Base-by-base conservation (phyloP, 495 filamentous ascomycete species). In the Thozetella sp. region DNA sequence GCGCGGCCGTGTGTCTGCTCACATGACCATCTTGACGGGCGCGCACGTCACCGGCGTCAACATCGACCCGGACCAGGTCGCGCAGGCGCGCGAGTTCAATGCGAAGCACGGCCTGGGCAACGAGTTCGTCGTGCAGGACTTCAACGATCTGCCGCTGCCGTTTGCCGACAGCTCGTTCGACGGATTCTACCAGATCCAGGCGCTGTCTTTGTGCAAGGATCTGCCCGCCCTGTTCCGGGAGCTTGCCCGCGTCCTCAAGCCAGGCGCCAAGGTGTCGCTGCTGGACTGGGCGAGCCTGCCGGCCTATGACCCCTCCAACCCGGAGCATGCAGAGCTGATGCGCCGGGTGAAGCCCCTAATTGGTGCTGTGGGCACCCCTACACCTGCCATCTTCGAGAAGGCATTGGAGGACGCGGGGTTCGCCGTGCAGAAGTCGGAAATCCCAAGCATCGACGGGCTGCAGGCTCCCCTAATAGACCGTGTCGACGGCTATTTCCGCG, bases 161-260 rank as follows among this genome's bases (percentile, higher is more conserved):
- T 85, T 88, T 53, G 80, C 65, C 19, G 76, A 86, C 63, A 72
- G 71, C 51, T 73, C 73, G 59, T 86, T 88, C 72, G 83, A 88
- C 55, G 84, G 78, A 57, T 86, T 88, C 63, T 88, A 88, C 72
- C 80, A 88, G 74, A 87, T 88, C 69, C 85, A 88, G 61, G 85
- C 85, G 1, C 74, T 87, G 45, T 84, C 80, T 56, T 71, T 88
- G 11, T 87, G 83, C 76, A 84, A 84, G 63, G 83, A 87, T 54
- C 69, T 83, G 2, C 61, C 73, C 4, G 65, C 70, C 6, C 73
- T 86, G 15, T 86, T 84, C 66, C 69, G 69, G 46, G 85, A 88
- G 68, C 68, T 87, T 51, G 79, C 78, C 66, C 80, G 85, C 3
- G 71, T 88, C 11, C 58, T 87, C 57, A 84, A 84, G 71, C 85